Evolutionary conservation across 257 asterid species (phyloP).

Genomic region (Petunia secreta): DNA sequence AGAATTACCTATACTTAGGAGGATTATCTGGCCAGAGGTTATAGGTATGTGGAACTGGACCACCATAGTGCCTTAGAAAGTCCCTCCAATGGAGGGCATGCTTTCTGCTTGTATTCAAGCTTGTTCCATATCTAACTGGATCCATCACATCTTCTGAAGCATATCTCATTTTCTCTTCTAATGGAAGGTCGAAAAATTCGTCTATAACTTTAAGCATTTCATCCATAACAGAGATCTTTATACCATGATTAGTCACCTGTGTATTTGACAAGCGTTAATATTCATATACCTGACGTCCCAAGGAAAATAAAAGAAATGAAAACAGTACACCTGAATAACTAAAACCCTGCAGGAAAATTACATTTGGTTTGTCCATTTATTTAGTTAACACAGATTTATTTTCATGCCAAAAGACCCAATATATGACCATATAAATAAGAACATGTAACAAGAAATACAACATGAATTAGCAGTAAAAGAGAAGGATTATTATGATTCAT

Average conservation of each 20-base stretch:
- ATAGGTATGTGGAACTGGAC: slow-evolving; percentile 40
- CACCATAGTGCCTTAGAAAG: slow-evolving; percentile 58
- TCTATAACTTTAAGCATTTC: not conserved
- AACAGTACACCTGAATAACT: too few relatives aligned
- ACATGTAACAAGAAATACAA: not conserved
- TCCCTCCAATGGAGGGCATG: slow-evolving; percentile 65
- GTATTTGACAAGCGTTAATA: not conserved
- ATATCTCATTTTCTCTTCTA: slow-evolving; percentile 13
- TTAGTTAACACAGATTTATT: not conserved
- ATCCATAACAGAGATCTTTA: not conserved
- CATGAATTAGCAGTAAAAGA: not conserved
- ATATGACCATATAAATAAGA: not conserved
- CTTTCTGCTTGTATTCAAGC: slow-evolving; percentile 50
- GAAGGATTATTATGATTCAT: too few relatives aligned
- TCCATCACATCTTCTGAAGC: slow-evolving; percentile 62
- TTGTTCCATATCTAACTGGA: slow-evolving; percentile 59
- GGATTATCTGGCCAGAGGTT: slow-evolving; percentile 37
- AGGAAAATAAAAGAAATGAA: too few relatives aligned
- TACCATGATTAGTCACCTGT: slow-evolving; percentile 14
- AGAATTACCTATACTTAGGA: not conserved
- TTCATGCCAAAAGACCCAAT: not conserved
- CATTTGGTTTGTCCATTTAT: too few relatives aligned
- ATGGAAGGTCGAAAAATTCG: not conserved
- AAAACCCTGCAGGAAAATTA: too few relatives aligned
- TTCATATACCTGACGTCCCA: too few relatives aligned